Base-by-base conservation (phyloP, 78 protist species). In the Dictyostelium firmibasis region DNA sequence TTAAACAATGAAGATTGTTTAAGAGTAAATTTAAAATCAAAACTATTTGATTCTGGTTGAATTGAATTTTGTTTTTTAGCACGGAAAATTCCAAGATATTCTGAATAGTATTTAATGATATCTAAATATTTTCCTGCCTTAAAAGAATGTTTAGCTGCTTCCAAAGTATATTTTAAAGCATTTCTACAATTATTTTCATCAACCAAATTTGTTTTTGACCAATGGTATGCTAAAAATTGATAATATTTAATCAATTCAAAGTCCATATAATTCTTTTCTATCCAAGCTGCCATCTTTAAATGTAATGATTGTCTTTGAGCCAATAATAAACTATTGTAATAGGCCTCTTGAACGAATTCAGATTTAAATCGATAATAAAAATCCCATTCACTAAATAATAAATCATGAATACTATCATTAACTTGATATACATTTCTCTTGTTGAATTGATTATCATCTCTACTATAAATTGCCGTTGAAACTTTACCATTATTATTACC, bases 261-360 rank as follows among this genome's bases (percentile, higher is more conserved):
- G 5, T 41, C 36, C 23, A 35, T 77, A 43, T 86, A 86, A 27
- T 77, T 86, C 9, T 86, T 77, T 29, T 86, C 93, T 6, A 86
- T 77, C 93, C 93, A 86, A 36, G 77, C 64, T 35, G 93, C 93
- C 14, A 86, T 36, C 70, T 43, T 86, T 16, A 70, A 82, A 62
- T 86, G 93, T 16, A 62, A 41, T 18, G 84, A 36, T 29, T 77
- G 84, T 57, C 78, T 38, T 41, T 86, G 93, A 5, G 41, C 14
- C 18, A 10, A 33, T 23, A 86, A 11, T 64, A 86, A 62, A 13
- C 53, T 44, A 72, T 77, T 75, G 23, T 86, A 86, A n/a, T 77
- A 35, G 2, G 78, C 53, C 47, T 86, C 93, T 62, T 86, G 93
- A 2, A 86, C 10, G 29, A 77, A 23, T 3, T 29, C 78, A 0